Percentiles rank a stretch among this genome's conserved stretches.
phyloP scores from a whole-genome alignment of 306 rosid species.

The Hylodesmum podocarpum region DNA sequence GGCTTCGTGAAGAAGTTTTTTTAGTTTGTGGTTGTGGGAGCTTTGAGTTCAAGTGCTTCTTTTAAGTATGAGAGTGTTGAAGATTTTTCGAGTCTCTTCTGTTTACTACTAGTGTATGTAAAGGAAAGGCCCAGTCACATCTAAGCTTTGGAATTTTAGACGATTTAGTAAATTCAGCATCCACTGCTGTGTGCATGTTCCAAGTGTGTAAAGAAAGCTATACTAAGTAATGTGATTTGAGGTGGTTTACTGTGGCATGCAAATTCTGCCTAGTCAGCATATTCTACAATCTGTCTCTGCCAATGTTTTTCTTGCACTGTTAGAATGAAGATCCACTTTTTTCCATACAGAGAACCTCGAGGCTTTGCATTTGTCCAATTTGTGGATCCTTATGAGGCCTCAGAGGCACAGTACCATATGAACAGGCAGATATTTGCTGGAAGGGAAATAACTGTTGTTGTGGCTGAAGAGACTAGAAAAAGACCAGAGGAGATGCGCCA shows the following conservation, averaged over 20 bases:
- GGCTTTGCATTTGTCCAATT: constrained; percentile 99
- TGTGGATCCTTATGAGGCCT: constrained; percentile 89
- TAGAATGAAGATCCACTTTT: constrained; percentile 35
- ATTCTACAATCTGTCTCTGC: constrained; percentile 32
- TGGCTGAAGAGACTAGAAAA: constrained; percentile 95
- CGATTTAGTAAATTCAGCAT: constrained; percentile 56
- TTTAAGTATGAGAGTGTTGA: constrained; percentile 66
- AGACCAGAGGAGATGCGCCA: constrained; percentile 98
- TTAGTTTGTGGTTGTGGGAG: constrained; percentile 64
- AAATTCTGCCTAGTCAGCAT: constrained; percentile 42
- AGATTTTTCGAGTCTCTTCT: constrained; percentile 82
- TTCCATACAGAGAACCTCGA: constrained; percentile 82
- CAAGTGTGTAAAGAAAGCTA: constrained; percentile 55
- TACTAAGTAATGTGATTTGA: constrained; percentile 43
- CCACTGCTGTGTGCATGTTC: constrained; percentile 44
- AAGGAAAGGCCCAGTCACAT: constrained; percentile 56
- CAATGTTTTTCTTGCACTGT: constrained; percentile 30
- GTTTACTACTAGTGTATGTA: constrained; percentile 73
- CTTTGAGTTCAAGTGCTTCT: constrained; percentile 76
- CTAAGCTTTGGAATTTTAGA: constrained; percentile 64
- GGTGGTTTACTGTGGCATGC: constrained; percentile 42
- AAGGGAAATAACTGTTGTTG: constrained; percentile 92
- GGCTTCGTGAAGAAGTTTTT: constrained; percentile 57
- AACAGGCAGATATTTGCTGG: constrained; percentile 94
- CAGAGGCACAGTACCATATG: constrained; percentile 99